Base-by-base conservation (phyloP, 108 stramenopile species). In the Nitzschia sp. region DNA sequence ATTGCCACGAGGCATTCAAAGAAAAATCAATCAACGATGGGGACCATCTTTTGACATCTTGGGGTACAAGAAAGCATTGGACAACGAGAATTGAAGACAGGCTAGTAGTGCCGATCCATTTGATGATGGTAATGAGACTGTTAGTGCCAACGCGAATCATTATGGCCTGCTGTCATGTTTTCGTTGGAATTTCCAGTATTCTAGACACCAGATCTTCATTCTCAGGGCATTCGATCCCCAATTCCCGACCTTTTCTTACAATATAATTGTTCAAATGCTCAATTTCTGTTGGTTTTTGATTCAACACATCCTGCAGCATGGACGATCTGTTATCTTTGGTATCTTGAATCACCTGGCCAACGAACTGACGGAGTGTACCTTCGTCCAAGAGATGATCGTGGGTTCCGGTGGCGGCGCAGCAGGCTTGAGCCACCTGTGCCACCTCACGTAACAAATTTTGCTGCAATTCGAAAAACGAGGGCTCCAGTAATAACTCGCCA, bases 231-330 rank as follows among this genome's bases (percentile, higher is more conserved):
- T 81, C 62, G 19, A 88, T 68, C 0, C 85, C 83, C 44, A 69
- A 53, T 26, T 76, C 71, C 46, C 47, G 29, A 52, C 85, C 88
- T 54, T 84, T 66, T 16, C 55, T 23, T 26, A 85, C 83, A 16
- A 93, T 77, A 67, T 80, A 90, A 44, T 87, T 87, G 68, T 90
- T 93, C 61, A 93, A 69, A 70, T 81, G 83, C 16, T 86, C 76
- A n/a, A 93, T 79, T 73, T 93, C 92, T 13, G 92, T 90, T 30
- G 54, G 31, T 23, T 71, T 55, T 8, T 69, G 45, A 36, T 57
- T 55, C 0, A 85, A 68, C 15, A 75, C 52, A 65, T 93, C 92
- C 55, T 89, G 89, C 32, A 83, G 61, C 92, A 93, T 93, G 63
- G 85, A 86, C 2, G 92, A 93, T 50, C 76, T 73, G 57, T 93